These are phyloP conservation scores for Penicillium sp. DNA, from an alignment of 2,329 filamentous ascomycete species.

Conservation along the genomic window DNA sequence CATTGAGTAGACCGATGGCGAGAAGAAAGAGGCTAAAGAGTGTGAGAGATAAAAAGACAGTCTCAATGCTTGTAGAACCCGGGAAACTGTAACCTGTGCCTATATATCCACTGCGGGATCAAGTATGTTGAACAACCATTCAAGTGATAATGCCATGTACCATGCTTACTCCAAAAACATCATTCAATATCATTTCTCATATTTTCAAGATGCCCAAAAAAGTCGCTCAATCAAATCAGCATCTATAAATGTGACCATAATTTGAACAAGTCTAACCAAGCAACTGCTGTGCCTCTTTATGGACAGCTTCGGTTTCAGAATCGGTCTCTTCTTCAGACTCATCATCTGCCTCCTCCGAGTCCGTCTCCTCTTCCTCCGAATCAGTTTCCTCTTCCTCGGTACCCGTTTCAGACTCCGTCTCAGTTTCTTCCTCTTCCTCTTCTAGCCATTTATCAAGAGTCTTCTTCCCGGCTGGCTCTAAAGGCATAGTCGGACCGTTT, in stretches of 20 bases:
- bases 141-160: too few relatives aligned
- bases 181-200: not conserved
- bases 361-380: constrained; percentile 47
- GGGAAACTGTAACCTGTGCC: not conserved
- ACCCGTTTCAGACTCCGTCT: constrained; percentile 53
- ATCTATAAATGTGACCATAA: constrained; percentile 4
- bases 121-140: not conserved
- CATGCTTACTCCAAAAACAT: too few relatives aligned
- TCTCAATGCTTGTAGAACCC: not conserved
- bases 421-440: constrained; percentile 53
- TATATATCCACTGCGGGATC: not conserved
- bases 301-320: constrained; percentile 23
- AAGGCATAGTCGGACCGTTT: constrained; percentile 19
- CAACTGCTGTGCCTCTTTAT: constrained; percentile 21
- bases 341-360: constrained; percentile 46
- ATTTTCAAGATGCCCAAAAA: not conserved
- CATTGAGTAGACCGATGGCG: not conserved
- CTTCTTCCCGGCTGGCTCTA: constrained; percentile 59
- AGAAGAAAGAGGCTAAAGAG: not conserved
- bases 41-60: not conserved
- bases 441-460: constrained; percentile 91
- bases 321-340: constrained; percentile 43
- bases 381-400: constrained; percentile 44
- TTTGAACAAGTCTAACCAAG: constrained; percentile 4
- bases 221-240: not conserved